Evolutionary conservation across 2,329 filamentous ascomycete genomes (phyloP).

Genomic region (Neurospora sp.): DNA sequence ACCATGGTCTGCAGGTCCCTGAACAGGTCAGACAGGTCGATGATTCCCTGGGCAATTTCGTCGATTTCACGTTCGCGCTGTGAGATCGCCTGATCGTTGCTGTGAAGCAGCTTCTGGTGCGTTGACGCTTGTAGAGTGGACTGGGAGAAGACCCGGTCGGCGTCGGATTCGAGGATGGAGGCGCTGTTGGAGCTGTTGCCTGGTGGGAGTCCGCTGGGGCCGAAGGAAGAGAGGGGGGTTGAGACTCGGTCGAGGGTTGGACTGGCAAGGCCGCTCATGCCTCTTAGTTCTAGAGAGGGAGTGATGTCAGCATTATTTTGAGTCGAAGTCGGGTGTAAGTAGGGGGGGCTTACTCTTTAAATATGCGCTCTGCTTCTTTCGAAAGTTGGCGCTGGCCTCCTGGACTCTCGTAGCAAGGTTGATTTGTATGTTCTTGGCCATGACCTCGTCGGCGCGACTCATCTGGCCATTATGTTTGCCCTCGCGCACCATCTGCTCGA

Average conservation of each 20-base stretch:
- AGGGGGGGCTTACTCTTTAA: constrained; percentile 65
- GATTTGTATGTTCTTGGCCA: constrained; percentile 94
- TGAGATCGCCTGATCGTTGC: constrained; percentile 74
- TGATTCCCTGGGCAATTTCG: constrained; percentile 95
- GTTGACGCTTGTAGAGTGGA: constrained; percentile 74
- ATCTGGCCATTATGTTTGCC: constrained; percentile 63
- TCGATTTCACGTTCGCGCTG: constrained; percentile 96
- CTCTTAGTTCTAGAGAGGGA: constrained; percentile 55
- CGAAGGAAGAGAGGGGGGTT: constrained; percentile 29
- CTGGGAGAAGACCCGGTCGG: constrained; percentile 86
- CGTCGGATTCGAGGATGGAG: constrained; percentile 84
- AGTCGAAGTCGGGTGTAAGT: not conserved
- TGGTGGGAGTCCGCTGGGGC: constrained; percentile 1
- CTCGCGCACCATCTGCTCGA: constrained; percentile 81
- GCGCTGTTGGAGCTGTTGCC: constrained; percentile 60
- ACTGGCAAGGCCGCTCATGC: constrained; percentile 50
- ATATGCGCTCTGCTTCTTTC: constrained; percentile 96
- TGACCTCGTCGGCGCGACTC: constrained; percentile 77
- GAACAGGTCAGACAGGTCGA: constrained; percentile 93
- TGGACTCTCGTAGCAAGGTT: constrained; percentile 81
- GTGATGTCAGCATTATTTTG: constrained; percentile 12
- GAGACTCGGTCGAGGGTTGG: constrained; percentile 36
- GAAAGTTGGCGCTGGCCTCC: constrained; percentile 81
- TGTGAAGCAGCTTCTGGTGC: constrained; percentile 56
- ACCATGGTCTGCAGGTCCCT: constrained; percentile 94